These are phyloP conservation scores for Graphiopsis chlorocephala DNA, from an alignment of 2,329 filamentous ascomycete species.

Conservation along the genomic window DNA sequence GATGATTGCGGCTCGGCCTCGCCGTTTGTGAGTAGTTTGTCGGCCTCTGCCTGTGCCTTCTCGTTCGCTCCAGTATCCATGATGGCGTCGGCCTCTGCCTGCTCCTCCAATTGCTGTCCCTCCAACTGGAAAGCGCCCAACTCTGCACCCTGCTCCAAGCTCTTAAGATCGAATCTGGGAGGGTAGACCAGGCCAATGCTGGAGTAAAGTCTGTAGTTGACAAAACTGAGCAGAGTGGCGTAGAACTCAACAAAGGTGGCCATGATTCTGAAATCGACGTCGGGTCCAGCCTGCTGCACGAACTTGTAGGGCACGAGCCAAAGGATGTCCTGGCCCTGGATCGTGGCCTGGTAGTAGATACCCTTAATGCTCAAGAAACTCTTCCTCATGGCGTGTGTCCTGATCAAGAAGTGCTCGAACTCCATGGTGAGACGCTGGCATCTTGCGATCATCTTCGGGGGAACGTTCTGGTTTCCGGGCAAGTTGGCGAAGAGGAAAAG, in stretches of 20 bases:
- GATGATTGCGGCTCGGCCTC: conserved; percentile 20
- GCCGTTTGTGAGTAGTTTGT: conserved; percentile 38
- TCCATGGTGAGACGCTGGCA: conserved; percentile 92
- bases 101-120: conserved; percentile 57
- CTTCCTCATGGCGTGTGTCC: conserved; percentile 85
- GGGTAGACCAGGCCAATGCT: conserved; percentile 90
- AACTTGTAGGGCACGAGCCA: conserved; percentile 99
- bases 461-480: conserved; percentile 82
- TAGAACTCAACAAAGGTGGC: conserved; percentile 99
- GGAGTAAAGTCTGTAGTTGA: conserved; percentile 94
- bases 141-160: conserved; percentile 87
- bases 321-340: conserved; percentile 93
- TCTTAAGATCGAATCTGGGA: conserved; percentile 83
- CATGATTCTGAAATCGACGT: conserved; percentile 99
- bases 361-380: conserved; percentile 98
- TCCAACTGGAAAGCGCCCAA: conserved; percentile 89
- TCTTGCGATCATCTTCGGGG: conserved; percentile 90
- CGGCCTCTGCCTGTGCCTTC: conserved; percentile 49
- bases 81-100: conserved; percentile 26
- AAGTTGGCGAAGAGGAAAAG: conserved; percentile 97
- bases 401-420: conserved; percentile 97
- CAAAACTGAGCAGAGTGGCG: conserved; percentile 89
- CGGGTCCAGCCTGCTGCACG: conserved; percentile 87
- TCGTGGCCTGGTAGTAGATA: conserved; percentile 97
- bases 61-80: conserved; percentile 32